Conservation (phyloP, 805 yeast species). For the Hanseniaspora mollemarum region DNA sequence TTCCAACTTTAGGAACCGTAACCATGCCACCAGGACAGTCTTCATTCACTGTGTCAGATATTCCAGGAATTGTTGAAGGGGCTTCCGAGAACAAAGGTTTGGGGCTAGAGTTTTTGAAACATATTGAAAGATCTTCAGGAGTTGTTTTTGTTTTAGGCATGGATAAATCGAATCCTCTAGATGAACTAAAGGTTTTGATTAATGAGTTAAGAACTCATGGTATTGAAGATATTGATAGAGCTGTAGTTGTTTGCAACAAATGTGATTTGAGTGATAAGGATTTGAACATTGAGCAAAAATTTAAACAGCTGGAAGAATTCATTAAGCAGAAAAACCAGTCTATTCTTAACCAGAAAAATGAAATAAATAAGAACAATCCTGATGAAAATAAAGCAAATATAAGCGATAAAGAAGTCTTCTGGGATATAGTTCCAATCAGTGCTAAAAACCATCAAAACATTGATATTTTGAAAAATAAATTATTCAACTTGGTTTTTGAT, state of each 20-base stretch:
- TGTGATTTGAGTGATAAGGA: constrained; percentile 51
- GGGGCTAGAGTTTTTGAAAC: constrained; percentile 87
- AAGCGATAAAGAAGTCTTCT: constrained; percentile 22
- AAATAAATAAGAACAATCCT: constrained; percentile 7
- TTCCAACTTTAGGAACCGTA: constrained; percentile 86
- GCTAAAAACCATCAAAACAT: constrained; percentile 64
- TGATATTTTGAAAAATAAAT: constrained; percentile 53
- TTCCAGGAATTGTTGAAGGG: constrained; percentile 88
- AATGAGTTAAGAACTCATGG: constrained; percentile 56
- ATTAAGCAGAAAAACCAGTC: constrained; percentile 29
- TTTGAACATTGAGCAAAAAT: constrained; percentile 31
- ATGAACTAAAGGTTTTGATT: constrained; percentile 51
- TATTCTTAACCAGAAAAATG: background rate
- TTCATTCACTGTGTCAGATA: constrained; percentile 85
- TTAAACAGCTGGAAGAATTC: constrained; percentile 34
- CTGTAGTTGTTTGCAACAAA: constrained; percentile 82
- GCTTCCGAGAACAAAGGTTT: constrained; percentile 79
- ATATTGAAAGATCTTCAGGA: constrained; percentile 84
- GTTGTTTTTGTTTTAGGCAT: constrained; percentile 76
- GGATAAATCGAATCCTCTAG: constrained; percentile 54
- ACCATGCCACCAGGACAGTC: constrained; percentile 49
- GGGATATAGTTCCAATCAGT: constrained; percentile 78
- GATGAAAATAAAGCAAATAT: constrained; percentile 16
- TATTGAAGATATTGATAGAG: constrained; percentile 48
- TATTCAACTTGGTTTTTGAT: constrained; percentile 41